Conservation (phyloP, 176 grass and related monocot genomes). For the Cenchrus fungigraminus region DNA sequence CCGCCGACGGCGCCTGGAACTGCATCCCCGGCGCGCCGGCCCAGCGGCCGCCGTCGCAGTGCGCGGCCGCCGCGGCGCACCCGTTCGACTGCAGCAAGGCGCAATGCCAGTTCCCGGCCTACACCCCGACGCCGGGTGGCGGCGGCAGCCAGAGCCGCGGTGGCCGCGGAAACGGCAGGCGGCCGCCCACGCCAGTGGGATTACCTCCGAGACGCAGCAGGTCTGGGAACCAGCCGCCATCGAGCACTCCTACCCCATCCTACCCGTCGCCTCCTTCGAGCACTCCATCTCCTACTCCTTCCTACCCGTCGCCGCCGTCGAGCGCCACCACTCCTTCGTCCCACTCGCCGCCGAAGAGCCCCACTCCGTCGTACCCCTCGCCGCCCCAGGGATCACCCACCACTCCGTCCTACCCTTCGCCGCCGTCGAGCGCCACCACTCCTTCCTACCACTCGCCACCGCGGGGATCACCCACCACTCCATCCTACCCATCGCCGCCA, state of each 20-base stretch:
- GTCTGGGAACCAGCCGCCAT: neutral
- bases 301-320: conserved; percentile 10
- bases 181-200: neutral
- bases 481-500: conserved; percentile 22
- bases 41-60: conserved; percentile 52
- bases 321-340: neutral
- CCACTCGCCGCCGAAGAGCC: neutral
- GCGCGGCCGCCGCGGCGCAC: conserved; percentile 46
- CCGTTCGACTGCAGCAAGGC: conserved; percentile 86
- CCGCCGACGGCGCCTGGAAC: conserved; percentile 62
- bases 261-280: conserved; percentile 16
- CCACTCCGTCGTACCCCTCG: conserved; percentile 27
- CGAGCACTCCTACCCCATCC: conserved; percentile 10
- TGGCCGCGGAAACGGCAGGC: neutral
- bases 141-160: neutral
- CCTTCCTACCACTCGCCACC: conserved; percentile 10
- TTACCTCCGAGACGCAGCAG: neutral
- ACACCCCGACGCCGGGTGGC: conserved; percentile 30
- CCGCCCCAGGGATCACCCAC: neutral
- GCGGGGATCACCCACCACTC: neutral
- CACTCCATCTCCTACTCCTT: neutral
- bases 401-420: conserved; percentile 8
- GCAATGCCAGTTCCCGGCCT: conserved; percentile 48
- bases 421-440: neutral
- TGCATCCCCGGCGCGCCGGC: conserved; percentile 66